Percentiles rank a stretch among this genome's conserved stretches.
phyloP scores from a whole-genome alignment of 2,329 filamentous ascomycete genomes.

The Aspergillus ochraceus region DNA sequence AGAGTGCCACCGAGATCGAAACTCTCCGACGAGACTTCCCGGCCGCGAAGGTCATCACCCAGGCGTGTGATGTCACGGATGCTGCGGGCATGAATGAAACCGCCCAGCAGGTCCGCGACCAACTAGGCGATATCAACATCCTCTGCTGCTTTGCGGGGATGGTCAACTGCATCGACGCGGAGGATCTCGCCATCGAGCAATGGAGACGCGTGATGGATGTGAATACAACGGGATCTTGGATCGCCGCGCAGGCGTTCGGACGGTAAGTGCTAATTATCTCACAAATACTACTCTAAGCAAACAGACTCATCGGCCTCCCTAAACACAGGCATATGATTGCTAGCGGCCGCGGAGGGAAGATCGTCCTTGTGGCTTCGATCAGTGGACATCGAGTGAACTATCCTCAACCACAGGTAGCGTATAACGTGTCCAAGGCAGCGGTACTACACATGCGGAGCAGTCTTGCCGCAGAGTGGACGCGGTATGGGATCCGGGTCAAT shows the following conservation, averaged over 20 bases:
- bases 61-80: conserved; percentile 61
- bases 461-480: conserved; percentile 71
- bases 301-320: not conserved
- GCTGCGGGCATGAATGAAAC: conserved; percentile 29
- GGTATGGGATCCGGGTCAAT: conserved; percentile 69
- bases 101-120: conserved; percentile 11
- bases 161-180: conserved; percentile 61
- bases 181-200: conserved; percentile 58
- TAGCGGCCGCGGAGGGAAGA: conserved; percentile 56
- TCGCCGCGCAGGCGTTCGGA: conserved; percentile 66
- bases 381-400: conserved; percentile 69
- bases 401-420: conserved; percentile 68
- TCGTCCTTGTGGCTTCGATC: conserved; percentile 67
- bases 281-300: not conserved
- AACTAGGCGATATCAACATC: conserved; percentile 55
- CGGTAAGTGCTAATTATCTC: conserved; percentile 27
- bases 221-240: conserved; percentile 69
- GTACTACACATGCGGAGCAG: conserved; percentile 63
- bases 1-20: conserved; percentile 43
- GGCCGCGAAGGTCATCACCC: conserved; percentile 50
- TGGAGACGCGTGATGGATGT: conserved; percentile 68
- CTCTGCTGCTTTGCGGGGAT: conserved; percentile 68
- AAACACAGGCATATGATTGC: conserved; percentile 52
- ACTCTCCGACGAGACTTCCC: conserved; percentile 57
- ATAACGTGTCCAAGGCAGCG: conserved; percentile 71